Evolutionary conservation across 176 grass and related monocot species (phyloP), one percentile per base, ranked within the genome.

Genomic region (Echinochloa phyllopogon): DNA sequence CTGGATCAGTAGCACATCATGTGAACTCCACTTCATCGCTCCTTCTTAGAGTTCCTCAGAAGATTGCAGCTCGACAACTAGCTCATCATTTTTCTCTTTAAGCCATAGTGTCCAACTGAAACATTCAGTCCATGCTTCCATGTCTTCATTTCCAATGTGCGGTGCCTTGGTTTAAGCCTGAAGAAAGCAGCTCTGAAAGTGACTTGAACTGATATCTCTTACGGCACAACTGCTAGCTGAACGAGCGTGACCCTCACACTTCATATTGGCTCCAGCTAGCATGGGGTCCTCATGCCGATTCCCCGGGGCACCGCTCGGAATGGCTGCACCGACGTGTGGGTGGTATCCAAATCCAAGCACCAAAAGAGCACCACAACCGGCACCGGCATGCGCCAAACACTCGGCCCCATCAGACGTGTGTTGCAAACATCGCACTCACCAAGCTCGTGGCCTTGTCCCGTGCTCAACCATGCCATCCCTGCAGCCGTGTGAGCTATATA

Each of bases 361-460:
- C 21, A 21, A 77, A 77, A 40, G 50, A 5, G 12, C 17, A 33
- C 79, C 23, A 42, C 40, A 27, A 41, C 10, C 18, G 21, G 78
- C 41, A 75, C 50, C 40, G 20, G 43, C 75, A 79, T 2, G 20
- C 71, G 9, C 65, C n/a, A 48, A 62, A 87, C 36, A 85, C 50
- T 82, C 29, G 29, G 29, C 29, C 52, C 84, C 29, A 33, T 33
- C 29, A 33, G 29, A 33, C 41, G n/a, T 12, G 0, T 8, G 42
- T 71, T 47, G 4, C 17, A 15, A 71, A 33, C 69, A 72, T 27
- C 13, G 1, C 69, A 48, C 43, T 4, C 69, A 27, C n/a, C 50
- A 7, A 69, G 56, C 65, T 66, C 56, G 74, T 83, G 85, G 42
- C 36, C 23, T 73, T 86, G 82, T 78, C 72, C 60, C 65, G 66